phyloP scores from a whole-genome alignment of 1,284 basidiomycete genomes.

The Trichosporon asahii region DNA sequence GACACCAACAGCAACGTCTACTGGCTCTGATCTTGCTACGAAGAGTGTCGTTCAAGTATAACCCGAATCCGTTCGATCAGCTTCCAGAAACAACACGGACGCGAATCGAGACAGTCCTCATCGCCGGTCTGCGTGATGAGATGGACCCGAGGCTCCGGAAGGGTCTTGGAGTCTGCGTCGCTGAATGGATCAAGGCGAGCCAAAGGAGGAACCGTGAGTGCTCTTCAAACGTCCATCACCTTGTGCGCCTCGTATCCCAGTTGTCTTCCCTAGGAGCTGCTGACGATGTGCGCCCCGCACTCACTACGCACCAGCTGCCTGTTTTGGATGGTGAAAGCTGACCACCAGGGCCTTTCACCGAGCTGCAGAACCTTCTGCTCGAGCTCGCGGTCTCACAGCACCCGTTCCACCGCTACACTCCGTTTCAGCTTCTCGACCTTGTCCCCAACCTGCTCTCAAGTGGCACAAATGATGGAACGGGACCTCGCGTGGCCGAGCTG shows the following conservation, averaged over 20 bases:
- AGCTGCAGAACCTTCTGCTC: conserved; percentile 38
- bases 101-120: conserved; percentile 42
- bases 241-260: neutral
- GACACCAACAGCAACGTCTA: conserved; percentile 36
- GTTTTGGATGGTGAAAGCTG: neutral
- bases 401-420: conserved; percentile 44
- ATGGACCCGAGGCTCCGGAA: conserved; percentile 43
- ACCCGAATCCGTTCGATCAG: conserved; percentile 40
- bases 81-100: conserved; percentile 35
- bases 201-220: conserved; percentile 38
- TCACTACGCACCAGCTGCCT: neutral
- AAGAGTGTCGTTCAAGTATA: conserved; percentile 37
- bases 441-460: conserved; percentile 36
- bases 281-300: neutral
- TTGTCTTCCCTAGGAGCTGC: neutral
- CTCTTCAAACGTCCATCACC: too few relatives aligned
- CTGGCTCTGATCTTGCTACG: conserved; percentile 40
- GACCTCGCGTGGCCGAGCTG: conserved; percentile 30
- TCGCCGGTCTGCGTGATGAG: conserved; percentile 46
- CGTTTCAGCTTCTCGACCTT: conserved; percentile 41
- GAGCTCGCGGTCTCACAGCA: conserved; percentile 35
- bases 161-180: conserved; percentile 41
- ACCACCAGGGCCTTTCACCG: conserved; percentile 35
- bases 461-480: conserved; percentile 26
- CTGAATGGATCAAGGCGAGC: conserved; percentile 41